Percentiles rank a stretch among this genome's conserved stretches.
These are phyloP conservation scores for Excoecaria agallocha DNA, from an alignment of 345 rosid species.

Conservation along the genomic window DNA sequence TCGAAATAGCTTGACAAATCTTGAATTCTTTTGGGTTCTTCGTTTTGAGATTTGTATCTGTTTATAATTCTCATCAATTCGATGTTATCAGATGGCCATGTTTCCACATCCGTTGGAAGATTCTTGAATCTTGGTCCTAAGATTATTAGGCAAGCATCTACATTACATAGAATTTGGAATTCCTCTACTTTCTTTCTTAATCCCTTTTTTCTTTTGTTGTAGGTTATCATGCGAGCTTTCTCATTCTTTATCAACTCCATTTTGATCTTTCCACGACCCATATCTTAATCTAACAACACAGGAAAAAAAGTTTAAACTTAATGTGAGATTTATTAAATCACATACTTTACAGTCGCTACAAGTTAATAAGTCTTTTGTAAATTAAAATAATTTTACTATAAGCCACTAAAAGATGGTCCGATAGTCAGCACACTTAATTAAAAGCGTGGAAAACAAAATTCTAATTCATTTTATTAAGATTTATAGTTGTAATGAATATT, in stretches of 20 bases:
- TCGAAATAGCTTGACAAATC: slow-evolving; percentile 23
- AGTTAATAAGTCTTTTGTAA: no score
- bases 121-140: slow-evolving; percentile 7
- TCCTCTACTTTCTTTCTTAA: slow-evolving; percentile 36
- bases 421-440: no score
- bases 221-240: slow-evolving; percentile 28
- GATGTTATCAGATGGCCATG: slow-evolving; percentile 24
- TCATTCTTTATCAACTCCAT: slow-evolving; percentile 34
- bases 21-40: slow-evolving; percentile 18
- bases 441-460: no score
- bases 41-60: slow-evolving; percentile 1
- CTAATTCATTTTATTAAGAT: no score
- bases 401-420: no score
- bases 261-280: slow-evolving; percentile 40
- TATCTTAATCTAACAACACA: neutral
- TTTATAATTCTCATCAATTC: slow-evolving; percentile 22
- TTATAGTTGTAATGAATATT: no score
- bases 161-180: slow-evolving; percentile 33
- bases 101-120: slow-evolving; percentile 2
- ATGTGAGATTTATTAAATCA: no score
- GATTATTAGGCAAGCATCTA: slow-evolving; percentile 34
- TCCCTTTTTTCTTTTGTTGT: slow-evolving; percentile 35
- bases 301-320: neutral
- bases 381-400: no score
- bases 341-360: no score